Base-by-base conservation (phyloP, 2,329 filamentous ascomycete species). In the Penicillium rolfsii region DNA sequence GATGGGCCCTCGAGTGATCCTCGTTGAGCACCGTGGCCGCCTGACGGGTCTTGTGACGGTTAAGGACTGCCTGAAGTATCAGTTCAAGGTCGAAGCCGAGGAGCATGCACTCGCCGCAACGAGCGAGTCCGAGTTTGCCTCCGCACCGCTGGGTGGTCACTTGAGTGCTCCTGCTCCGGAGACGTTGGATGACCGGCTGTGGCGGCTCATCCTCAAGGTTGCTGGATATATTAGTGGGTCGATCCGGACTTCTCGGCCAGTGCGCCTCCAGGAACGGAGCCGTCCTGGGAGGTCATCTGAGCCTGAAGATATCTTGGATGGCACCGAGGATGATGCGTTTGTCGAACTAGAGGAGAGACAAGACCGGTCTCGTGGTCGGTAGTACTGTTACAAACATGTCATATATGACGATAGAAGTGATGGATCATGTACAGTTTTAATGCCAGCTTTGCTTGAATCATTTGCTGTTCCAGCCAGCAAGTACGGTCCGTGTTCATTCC, bases 61-160 rank as follows among this genome's bases (percentile, higher is more conserved):
- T 64, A 99, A 99, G 76, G 95, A 99, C 75, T 98, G 95, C 68
- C 81, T 99, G 58, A 96, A 95, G 75, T 98, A 96, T 72, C 94
- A 99, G 76, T 97, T 98, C 85, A 96, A 95, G 80, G 91, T 91
- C 0, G 95, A 99, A 76, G 91, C 91, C 8, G 87, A 90, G 45
- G 93, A 95, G 77, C 88, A 91, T 69, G 74, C 74, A 0, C 68
- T 77, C 6, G 72, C 75, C n/a, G 72, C 74, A 43, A 74, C 74
- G 7, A 70, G 69, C 35, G 63, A 67, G 1, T 67, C 73, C 2
- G 69, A 67, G 19, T 61, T 64, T 11, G 36, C 58, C 14, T 48
- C 61, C 33, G 45, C 58, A 3, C 61, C 69, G 0, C 64, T 73
- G 7, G 72, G 69, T 2, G 69, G 66, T 0, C 67, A 69, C 30